Evolutionary conservation across 2,329 filamentous ascomycete species (phyloP), one percentile per base, ranked within the genome.

Genomic region (Ophiostoma triangulosporum): DNA sequence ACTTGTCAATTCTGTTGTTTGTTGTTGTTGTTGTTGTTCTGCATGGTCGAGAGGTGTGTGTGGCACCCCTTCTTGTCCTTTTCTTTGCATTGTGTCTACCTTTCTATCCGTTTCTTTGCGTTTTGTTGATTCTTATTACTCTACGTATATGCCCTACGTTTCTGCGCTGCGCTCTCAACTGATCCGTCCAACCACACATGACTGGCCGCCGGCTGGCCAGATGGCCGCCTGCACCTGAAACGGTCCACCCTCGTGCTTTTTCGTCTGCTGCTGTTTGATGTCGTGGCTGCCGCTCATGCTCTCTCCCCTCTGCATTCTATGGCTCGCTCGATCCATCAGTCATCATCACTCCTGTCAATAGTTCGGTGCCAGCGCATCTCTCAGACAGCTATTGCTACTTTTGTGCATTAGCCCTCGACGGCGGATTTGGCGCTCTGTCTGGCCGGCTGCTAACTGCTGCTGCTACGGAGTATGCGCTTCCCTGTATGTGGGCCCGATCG

Each of bases 191-290:
- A n/a, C n/a, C n/a, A n/a, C n/a, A n/a, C n/a, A n/a, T 40, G 36
- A 20, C 36, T 43, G 38, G 38, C 38, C 38, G 35, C n/a, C 40
- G 32, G 38, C 43, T 52, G 50, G 51, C 52, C 52, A 38, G 54
- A 55, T 24, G 46, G 36, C 54, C 49, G 45, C 29, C 40, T 22
- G 50, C 54, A 52, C 54, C 54, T 55, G 54, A 55, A 55, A 55
- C 54, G 46, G 54, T 33, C 49, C 53, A 54, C 48, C 35, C 46
- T 40, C 40, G 29, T 40, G 33, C 32, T 38, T 20, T 38, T 38
- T 43, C 2, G 38, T 24, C n/a, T 43, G 51, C 51, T 48, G 31
- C 38, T 22, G 51, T 32, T 22, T 15, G 22, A 20, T 36, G 22
- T 38, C 29, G 36, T 31, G 31, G 29, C 38, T 20, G 27, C 31